A percentile compares a stretch with the other conserved stretches of the same genome.
phyloP scores from a whole-genome alignment of 73 alveolate genomes.

The Uronychia setigera region DNA sequence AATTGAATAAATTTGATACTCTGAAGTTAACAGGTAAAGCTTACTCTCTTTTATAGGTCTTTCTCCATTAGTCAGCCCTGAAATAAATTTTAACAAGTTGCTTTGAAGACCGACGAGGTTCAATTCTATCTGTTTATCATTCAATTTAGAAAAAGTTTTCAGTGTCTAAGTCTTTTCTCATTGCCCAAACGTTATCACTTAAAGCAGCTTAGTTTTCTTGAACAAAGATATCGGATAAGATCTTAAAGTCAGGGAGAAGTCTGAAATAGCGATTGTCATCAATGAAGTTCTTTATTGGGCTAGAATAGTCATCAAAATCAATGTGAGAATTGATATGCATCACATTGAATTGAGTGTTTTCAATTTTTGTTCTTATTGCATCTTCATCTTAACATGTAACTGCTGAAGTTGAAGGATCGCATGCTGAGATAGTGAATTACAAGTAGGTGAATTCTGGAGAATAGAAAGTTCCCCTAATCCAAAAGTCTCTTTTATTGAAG shows the following conservation, averaged over 20 bases:
- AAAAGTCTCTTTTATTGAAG: background rate
- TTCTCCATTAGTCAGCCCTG: background rate
- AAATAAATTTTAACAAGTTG: background rate
- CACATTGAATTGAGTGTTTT: background rate
- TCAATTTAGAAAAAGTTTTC: background rate
- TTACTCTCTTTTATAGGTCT: background rate
- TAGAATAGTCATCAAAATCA: background rate
- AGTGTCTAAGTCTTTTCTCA: background rate
- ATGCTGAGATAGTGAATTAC: background rate
- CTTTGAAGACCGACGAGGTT: background rate
- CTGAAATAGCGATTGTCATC: background rate
- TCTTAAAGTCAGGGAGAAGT: background rate
- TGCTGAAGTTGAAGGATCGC: background rate
- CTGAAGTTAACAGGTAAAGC: background rate
- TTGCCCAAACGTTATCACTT: background rate
- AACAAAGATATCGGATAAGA: background rate
- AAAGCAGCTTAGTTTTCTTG: background rate
- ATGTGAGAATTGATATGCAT: background rate
- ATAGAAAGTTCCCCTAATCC: background rate
- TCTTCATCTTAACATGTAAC: background rate
- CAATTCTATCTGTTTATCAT: background rate
- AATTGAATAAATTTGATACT: background rate
- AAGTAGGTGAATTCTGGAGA: slow-evolving; percentile 1
- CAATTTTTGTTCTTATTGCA: background rate
- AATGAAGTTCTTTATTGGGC: background rate